A percentile compares a stretch with the other conserved stretches of the same genome.
phyloP scores from a whole-genome alignment of 2,329 filamentous ascomycete genomes.

The Monosporascus sp. region DNA sequence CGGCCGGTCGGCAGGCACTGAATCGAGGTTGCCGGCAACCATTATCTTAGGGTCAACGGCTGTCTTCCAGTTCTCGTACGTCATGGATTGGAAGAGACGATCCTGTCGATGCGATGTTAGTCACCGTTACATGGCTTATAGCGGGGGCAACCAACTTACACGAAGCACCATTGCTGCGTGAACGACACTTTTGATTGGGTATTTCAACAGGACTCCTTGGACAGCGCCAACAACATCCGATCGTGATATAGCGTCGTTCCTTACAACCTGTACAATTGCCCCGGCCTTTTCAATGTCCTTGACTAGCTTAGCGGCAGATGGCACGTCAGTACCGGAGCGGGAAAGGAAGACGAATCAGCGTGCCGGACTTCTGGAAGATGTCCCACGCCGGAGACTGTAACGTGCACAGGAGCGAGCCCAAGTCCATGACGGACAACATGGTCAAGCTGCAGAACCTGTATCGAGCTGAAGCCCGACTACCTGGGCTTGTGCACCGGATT shows the following conservation, averaged over 20 bases:
- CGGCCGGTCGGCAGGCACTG: conserved; percentile 2
- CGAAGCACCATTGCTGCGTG: conserved; percentile 22
- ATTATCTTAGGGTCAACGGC: conserved; percentile 11
- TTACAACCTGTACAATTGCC: conserved; percentile 5
- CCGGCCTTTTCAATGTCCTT: conserved; percentile 6
- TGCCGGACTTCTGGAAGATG: conserved; percentile 7
- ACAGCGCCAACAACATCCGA: conserved; percentile 7
- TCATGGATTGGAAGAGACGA: conserved; percentile 10
- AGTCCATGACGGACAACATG: no score
- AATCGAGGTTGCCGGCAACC: conserved; percentile 10
- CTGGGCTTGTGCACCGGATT: no score
- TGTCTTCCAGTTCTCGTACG: not conserved
- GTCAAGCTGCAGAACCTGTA: no score
- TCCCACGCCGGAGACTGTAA: no score
- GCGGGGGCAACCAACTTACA: conserved; percentile 2
- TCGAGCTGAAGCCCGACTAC: no score
- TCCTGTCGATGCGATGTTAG: conserved; percentile 7
- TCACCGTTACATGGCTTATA: not conserved
- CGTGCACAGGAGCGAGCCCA: no score
- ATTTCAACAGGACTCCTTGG: conserved; percentile 1
- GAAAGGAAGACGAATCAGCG: conserved; percentile 29
- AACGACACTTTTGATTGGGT: conserved; percentile 18
- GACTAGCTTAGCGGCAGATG: conserved; percentile 17
- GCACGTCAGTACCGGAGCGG: conserved; percentile 21
- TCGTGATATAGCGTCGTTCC: conserved; percentile 7